These are phyloP conservation scores for Coemansia sp. DNA, from an alignment of 192 early-diverging fungal species.

Conservation along the genomic window DNA sequence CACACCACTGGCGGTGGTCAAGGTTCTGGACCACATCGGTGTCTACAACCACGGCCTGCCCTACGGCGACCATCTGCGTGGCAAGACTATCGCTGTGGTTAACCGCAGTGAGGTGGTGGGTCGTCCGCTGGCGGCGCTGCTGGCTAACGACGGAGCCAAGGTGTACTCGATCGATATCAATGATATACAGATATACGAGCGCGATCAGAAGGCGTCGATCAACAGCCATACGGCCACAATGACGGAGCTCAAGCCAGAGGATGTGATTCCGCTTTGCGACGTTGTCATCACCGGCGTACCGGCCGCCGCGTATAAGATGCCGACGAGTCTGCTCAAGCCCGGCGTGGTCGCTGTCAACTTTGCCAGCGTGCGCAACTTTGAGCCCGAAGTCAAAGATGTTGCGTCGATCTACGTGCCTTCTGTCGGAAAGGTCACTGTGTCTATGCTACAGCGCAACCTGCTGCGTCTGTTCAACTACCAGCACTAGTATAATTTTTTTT, in stretches of 20 bases:
- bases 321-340: slow-evolving; percentile 85
- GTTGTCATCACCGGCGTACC: slow-evolving; percentile 99
- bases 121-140: slow-evolving; percentile 91
- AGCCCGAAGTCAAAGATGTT: slow-evolving; percentile 88
- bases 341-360: slow-evolving; percentile 98
- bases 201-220: slow-evolving; percentile 66
- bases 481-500: slow-evolving; percentile 15
- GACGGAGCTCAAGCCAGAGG: slow-evolving; percentile 69
- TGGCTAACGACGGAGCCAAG: slow-evolving; percentile 98
- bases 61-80: slow-evolving; percentile 94
- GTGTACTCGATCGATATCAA: slow-evolving; percentile 94
- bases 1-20: slow-evolving; percentile 96
- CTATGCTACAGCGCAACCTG: slow-evolving; percentile 97
- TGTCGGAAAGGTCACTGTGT: slow-evolving; percentile 98
- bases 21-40: slow-evolving; percentile 94
- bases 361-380: slow-evolving; percentile 93
- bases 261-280: slow-evolving; percentile 84
- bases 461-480: slow-evolving; percentile 82
- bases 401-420: slow-evolving; percentile 95
- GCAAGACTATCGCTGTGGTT: slow-evolving; percentile 87
- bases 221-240: slow-evolving; percentile 70
- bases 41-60: slow-evolving; percentile 87
- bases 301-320: slow-evolving; percentile 81
- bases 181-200: slow-evolving; percentile 79
- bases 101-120: slow-evolving; percentile 98